Percentiles rank a stretch among this genome's conserved stretches.
Evolutionary conservation across 345 rosid species (phyloP).

Genomic region (Odontarrhena argentea): DNA sequence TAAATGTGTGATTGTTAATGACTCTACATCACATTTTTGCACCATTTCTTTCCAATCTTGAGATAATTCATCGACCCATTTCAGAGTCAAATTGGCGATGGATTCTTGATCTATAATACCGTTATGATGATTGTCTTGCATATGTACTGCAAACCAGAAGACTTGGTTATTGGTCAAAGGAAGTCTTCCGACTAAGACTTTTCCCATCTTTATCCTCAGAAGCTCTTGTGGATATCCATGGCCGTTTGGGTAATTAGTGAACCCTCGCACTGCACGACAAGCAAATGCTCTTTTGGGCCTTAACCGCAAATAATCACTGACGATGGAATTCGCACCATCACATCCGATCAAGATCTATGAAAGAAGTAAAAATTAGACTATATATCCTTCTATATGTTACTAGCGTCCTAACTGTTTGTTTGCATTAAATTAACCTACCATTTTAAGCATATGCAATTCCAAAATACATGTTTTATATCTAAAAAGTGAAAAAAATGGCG

Average conservation of each 20-base stretch:
- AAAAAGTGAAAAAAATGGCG: too few relatives aligned
- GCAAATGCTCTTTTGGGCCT: slow-evolving; percentile 39
- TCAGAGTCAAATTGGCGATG: slow-evolving; percentile 32
- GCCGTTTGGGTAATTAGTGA: slow-evolving; percentile 47
- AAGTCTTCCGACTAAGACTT: slow-evolving; percentile 40
- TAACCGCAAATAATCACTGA: slow-evolving; percentile 49
- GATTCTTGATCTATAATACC: slow-evolving; percentile 41
- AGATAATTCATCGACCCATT: slow-evolving; percentile 43
- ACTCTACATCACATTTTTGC: slow-evolving; percentile 37
- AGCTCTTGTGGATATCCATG: slow-evolving; percentile 46
- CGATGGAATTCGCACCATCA: slow-evolving; percentile 55
- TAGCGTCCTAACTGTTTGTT: too few relatives aligned
- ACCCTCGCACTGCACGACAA: slow-evolving; percentile 50
- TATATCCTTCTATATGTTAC: not conserved
- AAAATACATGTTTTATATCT: too few relatives aligned
- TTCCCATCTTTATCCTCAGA: slow-evolving; percentile 23
- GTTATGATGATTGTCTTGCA: slow-evolving; percentile 30
- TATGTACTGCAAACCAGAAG: slow-evolving; percentile 47
- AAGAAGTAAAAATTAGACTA: slow-evolving; percentile 2
- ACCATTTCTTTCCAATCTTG: slow-evolving; percentile 50
- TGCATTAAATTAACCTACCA: too few relatives aligned
- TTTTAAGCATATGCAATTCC: too few relatives aligned
- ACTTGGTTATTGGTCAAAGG: slow-evolving; percentile 41
- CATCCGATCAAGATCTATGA: slow-evolving; percentile 54
- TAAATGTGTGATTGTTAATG: slow-evolving; percentile 43